Conservation (phyloP, 2,329 filamentous ascomycete genomes). For the Clonostachys rosea region DNA sequence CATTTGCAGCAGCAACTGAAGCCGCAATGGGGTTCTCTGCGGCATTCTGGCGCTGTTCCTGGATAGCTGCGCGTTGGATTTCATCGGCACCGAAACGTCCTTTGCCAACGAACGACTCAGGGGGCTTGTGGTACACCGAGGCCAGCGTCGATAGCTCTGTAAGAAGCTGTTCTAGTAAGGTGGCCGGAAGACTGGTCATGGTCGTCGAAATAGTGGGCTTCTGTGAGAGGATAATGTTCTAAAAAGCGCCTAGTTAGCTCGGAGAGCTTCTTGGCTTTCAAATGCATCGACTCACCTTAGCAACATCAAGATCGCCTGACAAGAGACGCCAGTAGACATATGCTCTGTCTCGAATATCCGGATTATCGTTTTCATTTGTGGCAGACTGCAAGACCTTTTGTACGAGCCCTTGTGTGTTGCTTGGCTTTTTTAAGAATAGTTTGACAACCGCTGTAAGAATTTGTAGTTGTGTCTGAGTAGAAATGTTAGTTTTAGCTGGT, state of each 20-base stretch:
- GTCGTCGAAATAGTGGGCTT: conserved; percentile 94
- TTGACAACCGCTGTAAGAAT: conserved; percentile 97
- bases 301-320: conserved; percentile 84
- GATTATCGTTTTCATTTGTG: conserved; percentile 94
- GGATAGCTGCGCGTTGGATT: conserved; percentile 91
- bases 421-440: conserved; percentile 93
- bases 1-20: conserved; percentile 65
- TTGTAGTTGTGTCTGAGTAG: conserved; percentile 83
- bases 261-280: background rate
- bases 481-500: background rate
- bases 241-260: conserved; percentile 1
- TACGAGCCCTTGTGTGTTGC: conserved; percentile 84
- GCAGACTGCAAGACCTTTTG: conserved; percentile 92
- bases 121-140: conserved; percentile 97
- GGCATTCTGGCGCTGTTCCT: conserved; percentile 89
- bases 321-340: conserved; percentile 98
- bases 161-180: conserved; percentile 85
- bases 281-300: conserved; percentile 61
- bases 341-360: conserved; percentile 92
- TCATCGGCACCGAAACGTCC: conserved; percentile 91
- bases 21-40: conserved; percentile 93
- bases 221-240: conserved; percentile 84
- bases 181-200: conserved; percentile 80
- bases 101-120: conserved; percentile 96
- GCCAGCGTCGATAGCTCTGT: conserved; percentile 89